phyloP scores from a whole-genome alignment of 257 asterid genomes.

The Forsythia viridissima region DNA sequence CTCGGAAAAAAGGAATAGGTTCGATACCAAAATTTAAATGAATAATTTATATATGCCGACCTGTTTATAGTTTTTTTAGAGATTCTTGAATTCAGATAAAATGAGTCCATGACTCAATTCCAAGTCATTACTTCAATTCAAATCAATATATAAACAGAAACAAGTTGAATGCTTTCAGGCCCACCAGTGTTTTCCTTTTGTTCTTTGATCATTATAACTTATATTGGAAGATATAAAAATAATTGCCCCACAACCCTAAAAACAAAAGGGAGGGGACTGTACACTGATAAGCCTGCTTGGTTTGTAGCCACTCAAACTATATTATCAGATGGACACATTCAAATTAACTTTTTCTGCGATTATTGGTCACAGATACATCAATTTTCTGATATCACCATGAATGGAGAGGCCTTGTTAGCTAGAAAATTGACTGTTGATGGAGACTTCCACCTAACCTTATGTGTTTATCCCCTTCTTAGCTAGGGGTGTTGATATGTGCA shows the following conservation, averaged over 20 bases:
- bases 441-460: conserved; percentile 38
- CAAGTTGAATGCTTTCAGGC: conserved; percentile 12
- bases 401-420: conserved; percentile 27
- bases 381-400: conserved; percentile 11
- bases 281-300: conserved; percentile 29
- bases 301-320: conserved; percentile 20
- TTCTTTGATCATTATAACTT: conserved; percentile 27
- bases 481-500: background rate
- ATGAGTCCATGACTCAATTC: background rate
- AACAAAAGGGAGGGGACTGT: conserved; percentile 1
- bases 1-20: background rate
- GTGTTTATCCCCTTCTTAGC: conserved; percentile 17
- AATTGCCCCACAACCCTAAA: conserved; percentile 9
- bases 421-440: conserved; percentile 33
- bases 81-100: background rate
- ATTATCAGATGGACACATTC: conserved; percentile 2
- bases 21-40: background rate
- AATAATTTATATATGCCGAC: no score
- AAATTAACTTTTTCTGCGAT: background rate
- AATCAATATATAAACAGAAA: background rate
- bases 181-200: conserved; percentile 27
- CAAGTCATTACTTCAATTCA: background rate
- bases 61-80: background rate
- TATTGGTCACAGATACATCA: conserved; percentile 16
- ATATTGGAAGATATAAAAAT: conserved; percentile 19